Evolutionary conservation across 768 basidiomycete species (phyloP), one percentile per base, ranked within the genome.

Genomic region (Russula virescens): DNA sequence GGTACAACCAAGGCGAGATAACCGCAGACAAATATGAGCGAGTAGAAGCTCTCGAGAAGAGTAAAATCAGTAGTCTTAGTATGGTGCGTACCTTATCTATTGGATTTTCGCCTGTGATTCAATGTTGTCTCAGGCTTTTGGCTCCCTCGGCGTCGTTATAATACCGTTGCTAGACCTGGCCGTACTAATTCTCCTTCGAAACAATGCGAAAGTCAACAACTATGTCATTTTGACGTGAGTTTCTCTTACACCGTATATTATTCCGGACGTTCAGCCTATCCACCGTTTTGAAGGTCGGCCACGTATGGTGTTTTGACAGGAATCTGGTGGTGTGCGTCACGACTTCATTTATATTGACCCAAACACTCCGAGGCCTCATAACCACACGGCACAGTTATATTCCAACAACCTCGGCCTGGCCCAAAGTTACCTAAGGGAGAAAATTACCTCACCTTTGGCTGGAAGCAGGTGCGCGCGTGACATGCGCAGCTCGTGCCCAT

Each of bases 1-100:
- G 78, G 68, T 84, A 81, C 58, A 83, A 85, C 52, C 77, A 76
- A 0, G 85, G 86, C 0, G 81, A 86, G 61, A 83, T 86, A 16
- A 66, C 76, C 0, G 73, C 76, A n/a, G 86, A 86, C 62, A 84
- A 81, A 66, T 38, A 87, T 64, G 89, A 91, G 68, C 69, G 67
- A n/a, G 89, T 88, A 69, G 89, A 91, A 68, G 88, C 86, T 40
- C 68, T 91, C 46, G 88, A 92, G 75, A 90, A 91, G 79, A 93
- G 90, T 63, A 75, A 85, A 63, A 87, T 93, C 60, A 89, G 89
- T 69, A 91, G 38, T 11, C 38, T 38, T 14, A 38, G 38, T 38
- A 38, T 91, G 66, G 90, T 91, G 89, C 89, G 54, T 49, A 80
- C 21, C 38, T 34, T 52, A 11, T 14, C 43, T 28, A n/a, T n/a